Evolutionary conservation across 305 asterid genomes (phyloP).

Genomic region (Solanum aculeatissimum): DNA sequence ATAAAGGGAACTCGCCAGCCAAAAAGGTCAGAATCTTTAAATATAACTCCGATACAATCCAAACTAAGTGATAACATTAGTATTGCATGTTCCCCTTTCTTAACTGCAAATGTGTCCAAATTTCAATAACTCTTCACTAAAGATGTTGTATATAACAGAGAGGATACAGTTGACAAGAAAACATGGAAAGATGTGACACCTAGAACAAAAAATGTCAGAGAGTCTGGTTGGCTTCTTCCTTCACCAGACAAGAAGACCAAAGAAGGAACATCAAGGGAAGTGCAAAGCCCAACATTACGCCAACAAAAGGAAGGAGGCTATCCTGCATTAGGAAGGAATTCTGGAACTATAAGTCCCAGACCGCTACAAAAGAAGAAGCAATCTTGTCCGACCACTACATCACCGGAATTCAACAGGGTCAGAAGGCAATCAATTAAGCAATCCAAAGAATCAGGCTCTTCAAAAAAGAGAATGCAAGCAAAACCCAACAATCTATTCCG

Average conservation of each 20-base stretch:
- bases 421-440: slow-evolving; percentile 26
- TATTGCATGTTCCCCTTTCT: slow-evolving; percentile 17
- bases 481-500: slow-evolving; percentile 27
- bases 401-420: slow-evolving; percentile 24
- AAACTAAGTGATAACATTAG: slow-evolving; percentile 18
- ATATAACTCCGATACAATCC: slow-evolving; percentile 31
- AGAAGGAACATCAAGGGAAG: slow-evolving; percentile 16
- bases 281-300: slow-evolving; percentile 20
- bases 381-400: slow-evolving; percentile 19
- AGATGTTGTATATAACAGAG: slow-evolving; percentile 15
- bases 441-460: slow-evolving; percentile 21
- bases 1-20: slow-evolving; percentile 26
- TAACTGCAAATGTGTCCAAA: slow-evolving; percentile 4
- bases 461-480: slow-evolving; percentile 27
- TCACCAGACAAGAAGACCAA: slow-evolving; percentile 21
- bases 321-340: slow-evolving; percentile 28
- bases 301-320: slow-evolving; percentile 21
- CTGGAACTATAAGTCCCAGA: slow-evolving; percentile 48
- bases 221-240: slow-evolving; percentile 14
- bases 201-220: slow-evolving; percentile 24
- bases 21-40: slow-evolving; percentile 28
- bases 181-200: slow-evolving; percentile 26
- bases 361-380: slow-evolving; percentile 30
- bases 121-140: slow-evolving; percentile 14
- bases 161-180: slow-evolving; percentile 22